phyloP scores from a whole-genome alignment of 139 green algal species.

The Micractinium conductrix region DNA sequence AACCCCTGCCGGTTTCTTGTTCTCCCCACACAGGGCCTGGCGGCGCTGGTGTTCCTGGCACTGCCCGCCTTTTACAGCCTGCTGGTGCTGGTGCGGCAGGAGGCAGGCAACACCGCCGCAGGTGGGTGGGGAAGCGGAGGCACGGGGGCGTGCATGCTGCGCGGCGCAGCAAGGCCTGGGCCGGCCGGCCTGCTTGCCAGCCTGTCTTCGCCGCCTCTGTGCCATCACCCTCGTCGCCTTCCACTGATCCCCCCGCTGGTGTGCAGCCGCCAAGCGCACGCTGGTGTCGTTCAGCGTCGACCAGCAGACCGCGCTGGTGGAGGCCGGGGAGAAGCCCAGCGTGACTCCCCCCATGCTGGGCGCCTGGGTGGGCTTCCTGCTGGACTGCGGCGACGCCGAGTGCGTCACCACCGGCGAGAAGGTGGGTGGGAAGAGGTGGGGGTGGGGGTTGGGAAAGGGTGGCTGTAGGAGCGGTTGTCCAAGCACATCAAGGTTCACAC shows the following conservation, averaged over 20 bases:
- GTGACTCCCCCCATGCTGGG: conserved; percentile 38
- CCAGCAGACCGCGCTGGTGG: conserved; percentile 38
- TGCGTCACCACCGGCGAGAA: neutral
- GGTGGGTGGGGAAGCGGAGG: neutral
- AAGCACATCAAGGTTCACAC: too few species aligned
- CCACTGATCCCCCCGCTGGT: too few species aligned
- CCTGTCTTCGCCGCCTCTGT: too few species aligned
- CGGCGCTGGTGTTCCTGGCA: conserved; percentile 3
- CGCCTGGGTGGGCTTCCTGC: conserved; percentile 27
- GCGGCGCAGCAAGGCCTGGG: too few species aligned
- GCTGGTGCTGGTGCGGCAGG: conserved; percentile 27
- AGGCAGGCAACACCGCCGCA: neutral
- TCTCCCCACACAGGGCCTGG: conserved; percentile 28
- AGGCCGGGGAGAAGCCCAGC: conserved; percentile 37
- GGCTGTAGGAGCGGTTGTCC: too few species aligned
- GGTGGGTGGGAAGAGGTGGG: too few species aligned
- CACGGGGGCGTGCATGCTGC: too few species aligned
- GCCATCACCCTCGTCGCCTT: too few species aligned
- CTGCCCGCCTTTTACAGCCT: conserved; percentile 20
- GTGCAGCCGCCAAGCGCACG: conserved; percentile 12
- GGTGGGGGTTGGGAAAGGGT: too few species aligned
- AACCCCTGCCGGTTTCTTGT: too few species aligned
- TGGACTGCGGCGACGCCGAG: conserved; percentile 6
- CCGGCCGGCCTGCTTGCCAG: too few species aligned
- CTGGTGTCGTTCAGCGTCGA: conserved; percentile 43